These are phyloP conservation scores for Tephrocybe sp. DNA, from an alignment of 768 basidiomycete genomes.

Conservation along the genomic window DNA sequence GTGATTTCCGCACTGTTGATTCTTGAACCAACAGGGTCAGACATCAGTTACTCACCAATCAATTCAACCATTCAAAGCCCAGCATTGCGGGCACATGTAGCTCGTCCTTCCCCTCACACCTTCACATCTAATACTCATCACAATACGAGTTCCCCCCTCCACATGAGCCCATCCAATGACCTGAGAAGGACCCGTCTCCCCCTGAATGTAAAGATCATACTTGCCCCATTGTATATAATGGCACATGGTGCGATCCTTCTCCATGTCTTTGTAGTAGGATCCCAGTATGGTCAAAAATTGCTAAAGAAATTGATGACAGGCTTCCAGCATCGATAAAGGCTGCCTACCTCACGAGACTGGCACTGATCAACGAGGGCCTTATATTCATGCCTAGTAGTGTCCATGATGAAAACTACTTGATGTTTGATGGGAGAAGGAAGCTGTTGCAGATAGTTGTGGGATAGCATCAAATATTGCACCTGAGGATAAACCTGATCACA, in stretches of 20 bases:
- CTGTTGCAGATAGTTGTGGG: background rate
- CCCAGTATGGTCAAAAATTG: background rate
- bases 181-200: background rate
- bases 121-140: background rate
- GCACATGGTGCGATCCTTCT: background rate
- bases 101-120: too few species aligned
- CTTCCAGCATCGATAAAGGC: background rate
- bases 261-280: background rate
- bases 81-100: background rate
- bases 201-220: background rate
- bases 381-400: background rate
- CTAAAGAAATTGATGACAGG: background rate
- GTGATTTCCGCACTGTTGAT: background rate
- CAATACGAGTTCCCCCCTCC: background rate
- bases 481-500: background rate
- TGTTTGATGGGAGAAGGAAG: background rate
- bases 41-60: background rate
- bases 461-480: background rate
- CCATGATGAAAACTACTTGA: background rate
- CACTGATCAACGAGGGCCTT: background rate
- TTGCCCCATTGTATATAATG: background rate
- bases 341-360: background rate
- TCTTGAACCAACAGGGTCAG: background rate
- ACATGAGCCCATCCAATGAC: background rate
- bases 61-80: background rate